Conservation (phyloP, 2,329 filamentous ascomycete species). For the Arthrobotrys iridis region DNA sequence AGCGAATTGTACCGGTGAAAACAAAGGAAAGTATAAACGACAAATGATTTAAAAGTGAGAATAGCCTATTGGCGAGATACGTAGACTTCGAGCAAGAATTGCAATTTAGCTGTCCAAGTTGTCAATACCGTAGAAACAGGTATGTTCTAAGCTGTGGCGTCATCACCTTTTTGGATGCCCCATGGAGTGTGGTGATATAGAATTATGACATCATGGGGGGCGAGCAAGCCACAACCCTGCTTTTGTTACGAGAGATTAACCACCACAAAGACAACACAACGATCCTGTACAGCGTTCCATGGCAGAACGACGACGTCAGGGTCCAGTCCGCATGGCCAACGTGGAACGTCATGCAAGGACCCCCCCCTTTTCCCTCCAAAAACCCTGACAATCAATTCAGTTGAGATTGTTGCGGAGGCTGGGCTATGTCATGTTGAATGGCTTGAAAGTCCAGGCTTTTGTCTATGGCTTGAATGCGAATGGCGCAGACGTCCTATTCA, state of each 20-base stretch:
- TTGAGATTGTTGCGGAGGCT: neutral
- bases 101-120: too few species aligned
- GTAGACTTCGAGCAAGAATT: too few species aligned
- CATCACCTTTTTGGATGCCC: too few species aligned
- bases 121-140: too few species aligned
- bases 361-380: slow-evolving; percentile 3
- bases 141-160: slow-evolving; percentile 30
- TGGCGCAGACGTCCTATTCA: too few species aligned
- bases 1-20: neutral
- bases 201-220: slow-evolving; percentile 37
- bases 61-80: too few species aligned
- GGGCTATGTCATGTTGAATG: slow-evolving; percentile 31
- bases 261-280: slow-evolving; percentile 43
- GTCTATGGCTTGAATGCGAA: too few species aligned
- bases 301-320: slow-evolving; percentile 35
- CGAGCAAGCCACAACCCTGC: neutral
- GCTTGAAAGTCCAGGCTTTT: too few species aligned
- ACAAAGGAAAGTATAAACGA: too few species aligned
- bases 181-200: neutral
- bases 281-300: neutral
- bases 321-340: slow-evolving; percentile 38
- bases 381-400: neutral
- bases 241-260: slow-evolving; percentile 23
- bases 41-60: too few species aligned
- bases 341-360: slow-evolving; percentile 46